These are phyloP conservation scores for Chaetomium fimeti DNA, from an alignment of 495 filamentous ascomycete species.

Conservation along the genomic window DNA sequence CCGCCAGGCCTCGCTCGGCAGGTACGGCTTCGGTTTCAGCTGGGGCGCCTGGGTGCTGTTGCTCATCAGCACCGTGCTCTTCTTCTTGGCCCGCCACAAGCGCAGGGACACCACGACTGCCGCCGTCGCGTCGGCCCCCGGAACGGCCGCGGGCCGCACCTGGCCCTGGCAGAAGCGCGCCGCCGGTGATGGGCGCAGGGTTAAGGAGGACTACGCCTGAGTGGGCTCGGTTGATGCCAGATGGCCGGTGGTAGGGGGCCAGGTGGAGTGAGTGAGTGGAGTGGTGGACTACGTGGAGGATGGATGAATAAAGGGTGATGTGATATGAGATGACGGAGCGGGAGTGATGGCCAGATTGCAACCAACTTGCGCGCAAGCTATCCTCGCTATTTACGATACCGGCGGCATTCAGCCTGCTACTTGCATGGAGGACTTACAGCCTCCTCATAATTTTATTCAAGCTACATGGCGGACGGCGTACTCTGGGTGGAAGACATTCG, in stretches of 20 bases:
- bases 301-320: background rate
- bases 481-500: background rate
- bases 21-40: constrained; percentile 79
- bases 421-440: constrained; percentile 3
- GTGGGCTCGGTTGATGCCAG: too few species aligned
- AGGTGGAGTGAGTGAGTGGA: background rate
- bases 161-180: constrained; percentile 39
- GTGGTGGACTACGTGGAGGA: background rate
- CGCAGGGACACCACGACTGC: constrained; percentile 6
- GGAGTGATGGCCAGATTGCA: constrained; percentile 7
- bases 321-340: background rate
- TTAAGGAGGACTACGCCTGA: constrained; percentile 62
- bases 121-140: background rate
- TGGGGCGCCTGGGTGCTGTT: constrained; percentile 74
- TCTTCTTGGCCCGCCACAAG: constrained; percentile 55
- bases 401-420: background rate
- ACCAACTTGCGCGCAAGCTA: constrained; percentile 10
- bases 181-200: constrained; percentile 53
- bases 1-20: constrained; percentile 61
- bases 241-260: too few species aligned
- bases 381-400: constrained; percentile 7
- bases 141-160: background rate
- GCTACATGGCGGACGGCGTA: background rate
- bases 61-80: constrained; percentile 67
- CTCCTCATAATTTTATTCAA: background rate